Evolutionary conservation across 1,284 basidiomycete species (phyloP), one percentile per base, ranked within the genome.

Genomic region (Ceratobasidium sp.): DNA sequence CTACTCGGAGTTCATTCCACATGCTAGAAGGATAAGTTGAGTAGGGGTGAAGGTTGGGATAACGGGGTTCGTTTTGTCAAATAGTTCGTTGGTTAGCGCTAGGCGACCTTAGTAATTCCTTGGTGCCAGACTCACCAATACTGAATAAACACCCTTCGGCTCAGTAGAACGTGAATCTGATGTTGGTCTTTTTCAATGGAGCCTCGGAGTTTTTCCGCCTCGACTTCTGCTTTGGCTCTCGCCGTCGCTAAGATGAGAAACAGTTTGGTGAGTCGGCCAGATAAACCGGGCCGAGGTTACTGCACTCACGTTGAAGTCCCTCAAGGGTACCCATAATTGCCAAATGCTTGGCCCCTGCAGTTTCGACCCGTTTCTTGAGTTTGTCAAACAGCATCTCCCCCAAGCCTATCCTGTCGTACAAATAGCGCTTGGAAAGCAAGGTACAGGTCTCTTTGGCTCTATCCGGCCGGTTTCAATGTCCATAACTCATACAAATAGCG

Each of bases 1-100:
- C 88, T 1, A 94, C 90, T 13, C 91, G 86, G 15, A 96, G 82
- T 78, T 96, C 94, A 74, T 95, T 91, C 93, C 94, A 96, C 85
- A 96, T 86, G 73, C 94, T 93, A 69, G 62, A 49, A n/a, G 20
- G 50, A 2, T 49, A 22, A 17, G 17, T 8, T 40, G 38, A 20
- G 45, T 47, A 43, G 50, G 5, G 22, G 3, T n/a, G 55, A 57
- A 32, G 15, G 55, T 13, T n/a, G n/a, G n/a, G n/a, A n/a, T n/a
- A n/a, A n/a, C n/a, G n/a, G n/a, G n/a, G n/a, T n/a, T n/a, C n/a
- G n/a, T n/a, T n/a, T n/a, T n/a, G n/a, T n/a, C n/a, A n/a, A n/a
- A n/a, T n/a, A n/a, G n/a, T n/a, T n/a, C n/a, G n/a, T n/a, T n/a
- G n/a, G n/a, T n/a, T n/a, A n/a, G n/a, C n/a, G n/a, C n/a, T n/a